Conservation (phyloP, 345 rosid species). For the Eucalyptus tenuipes region DNA sequence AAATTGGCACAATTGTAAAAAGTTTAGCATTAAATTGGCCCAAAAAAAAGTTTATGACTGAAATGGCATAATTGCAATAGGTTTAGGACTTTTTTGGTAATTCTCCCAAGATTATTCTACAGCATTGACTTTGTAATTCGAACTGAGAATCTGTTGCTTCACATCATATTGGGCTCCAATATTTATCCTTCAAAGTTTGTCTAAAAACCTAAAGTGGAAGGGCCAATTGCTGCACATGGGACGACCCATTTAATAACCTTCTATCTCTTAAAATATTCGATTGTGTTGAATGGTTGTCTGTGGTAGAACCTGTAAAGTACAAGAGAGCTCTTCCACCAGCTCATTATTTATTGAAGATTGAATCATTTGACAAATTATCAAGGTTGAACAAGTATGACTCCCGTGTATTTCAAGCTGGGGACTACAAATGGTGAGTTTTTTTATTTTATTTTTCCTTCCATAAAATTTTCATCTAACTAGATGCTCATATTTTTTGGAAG, state of each 20-base stretch:
- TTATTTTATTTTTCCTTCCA: background rate
- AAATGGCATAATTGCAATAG: too few relatives aligned
- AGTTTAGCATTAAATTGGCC: too few relatives aligned
- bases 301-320: background rate
- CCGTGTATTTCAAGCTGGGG: background rate
- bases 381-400: background rate
- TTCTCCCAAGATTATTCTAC: background rate
- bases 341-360: background rate
- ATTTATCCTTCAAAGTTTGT: too few relatives aligned
- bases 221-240: background rate
- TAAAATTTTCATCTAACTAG: background rate
- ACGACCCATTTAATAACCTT: background rate
- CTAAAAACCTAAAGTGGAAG: too few relatives aligned
- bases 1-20: too few relatives aligned
- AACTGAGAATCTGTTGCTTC: too few relatives aligned
- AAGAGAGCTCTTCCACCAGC: background rate
- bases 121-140: too few relatives aligned
- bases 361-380: background rate
- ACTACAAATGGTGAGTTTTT: background rate
- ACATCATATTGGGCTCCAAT: background rate
- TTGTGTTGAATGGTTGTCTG: background rate
- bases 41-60: too few relatives aligned
- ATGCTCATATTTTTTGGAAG: background rate
- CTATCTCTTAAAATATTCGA: background rate
- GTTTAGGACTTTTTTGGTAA: too few relatives aligned